phyloP scores from a whole-genome alignment of 2,329 filamentous ascomycete species.

The Scedosporium aurantiacum region DNA sequence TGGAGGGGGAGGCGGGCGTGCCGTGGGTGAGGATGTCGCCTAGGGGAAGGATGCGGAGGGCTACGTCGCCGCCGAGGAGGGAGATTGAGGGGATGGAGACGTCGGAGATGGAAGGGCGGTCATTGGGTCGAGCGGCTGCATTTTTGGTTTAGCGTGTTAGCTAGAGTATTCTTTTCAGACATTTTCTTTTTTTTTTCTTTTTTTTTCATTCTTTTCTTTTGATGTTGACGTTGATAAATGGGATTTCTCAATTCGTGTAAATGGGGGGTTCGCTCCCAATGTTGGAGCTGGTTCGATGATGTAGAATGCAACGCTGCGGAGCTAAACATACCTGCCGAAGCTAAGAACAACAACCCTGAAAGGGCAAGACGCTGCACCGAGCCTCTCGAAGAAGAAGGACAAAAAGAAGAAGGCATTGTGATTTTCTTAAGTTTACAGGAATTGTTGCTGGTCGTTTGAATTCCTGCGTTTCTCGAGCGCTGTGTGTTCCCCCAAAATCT shows the following conservation, averaged over 20 bases:
- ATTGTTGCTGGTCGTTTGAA: background rate
- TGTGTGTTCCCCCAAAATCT: no score
- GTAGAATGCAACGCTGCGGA: background rate
- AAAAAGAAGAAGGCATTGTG: background rate
- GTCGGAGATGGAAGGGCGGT: background rate
- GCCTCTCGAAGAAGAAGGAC: background rate
- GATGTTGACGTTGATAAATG: background rate
- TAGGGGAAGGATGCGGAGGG: slow-evolving; percentile 21
- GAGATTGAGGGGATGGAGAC: background rate
- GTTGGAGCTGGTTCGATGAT: background rate
- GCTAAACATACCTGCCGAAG: background rate
- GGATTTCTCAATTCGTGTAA: background rate
- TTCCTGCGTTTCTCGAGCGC: background rate
- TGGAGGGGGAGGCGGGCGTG: slow-evolving; percentile 14
- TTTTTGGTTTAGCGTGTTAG: no score
- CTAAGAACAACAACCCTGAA: background rate
- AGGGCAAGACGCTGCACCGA: background rate
- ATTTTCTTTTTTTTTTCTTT: background rate
- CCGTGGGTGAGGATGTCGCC: slow-evolving; percentile 28
- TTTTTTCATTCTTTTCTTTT: background rate
- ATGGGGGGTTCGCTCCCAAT: background rate
- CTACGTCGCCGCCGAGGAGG: slow-evolving; percentile 3
- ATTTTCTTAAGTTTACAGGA: background rate
- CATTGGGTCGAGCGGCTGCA: background rate
- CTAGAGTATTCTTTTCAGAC: background rate